Conservation (phyloP, 129 eudicot genomes). For the Flaveria sonorensis region DNA sequence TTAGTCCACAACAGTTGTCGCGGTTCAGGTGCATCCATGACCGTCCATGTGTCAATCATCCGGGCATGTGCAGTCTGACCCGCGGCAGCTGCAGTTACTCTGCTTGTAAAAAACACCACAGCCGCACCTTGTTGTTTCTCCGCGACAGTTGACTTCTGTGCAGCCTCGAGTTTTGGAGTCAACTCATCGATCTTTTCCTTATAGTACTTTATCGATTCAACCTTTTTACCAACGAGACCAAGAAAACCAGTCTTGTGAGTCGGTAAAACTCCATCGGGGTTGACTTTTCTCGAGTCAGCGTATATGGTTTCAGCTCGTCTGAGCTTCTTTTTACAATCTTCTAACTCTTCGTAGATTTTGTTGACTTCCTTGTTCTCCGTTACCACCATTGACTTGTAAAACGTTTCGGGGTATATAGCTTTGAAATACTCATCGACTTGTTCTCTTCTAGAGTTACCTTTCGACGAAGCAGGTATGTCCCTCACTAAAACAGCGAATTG, state of each 20-base stretch:
- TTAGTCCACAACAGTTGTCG: conserved; percentile 75
- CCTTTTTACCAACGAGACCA: conserved; percentile 72
- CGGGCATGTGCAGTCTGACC: conserved; percentile 73
- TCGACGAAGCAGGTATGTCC: conserved; percentile 62
- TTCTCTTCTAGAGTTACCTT: conserved; percentile 54
- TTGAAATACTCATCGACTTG: conserved; percentile 76
- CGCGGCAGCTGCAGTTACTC: conserved; percentile 81
- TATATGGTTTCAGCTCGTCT: conserved; percentile 66
- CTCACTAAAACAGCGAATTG: conserved; percentile 89
- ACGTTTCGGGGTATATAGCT: conserved; percentile 74
- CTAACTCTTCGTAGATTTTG: conserved; percentile 71
- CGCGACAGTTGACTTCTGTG: conserved; percentile 57
- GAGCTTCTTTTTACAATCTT: conserved; percentile 72
- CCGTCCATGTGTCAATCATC: conserved; percentile 85
- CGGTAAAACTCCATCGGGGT: conserved; percentile 58
- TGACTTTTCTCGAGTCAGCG: conserved; percentile 47
- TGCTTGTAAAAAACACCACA: conserved; percentile 59
- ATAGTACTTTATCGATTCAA: conserved; percentile 69
- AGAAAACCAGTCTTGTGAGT: conserved; percentile 63
- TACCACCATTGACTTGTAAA: conserved; percentile 69
- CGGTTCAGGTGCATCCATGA: conserved; percentile 76
- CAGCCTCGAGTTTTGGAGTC: conserved; percentile 70
- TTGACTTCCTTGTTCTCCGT: conserved; percentile 71
- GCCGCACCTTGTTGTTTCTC: conserved; percentile 78
- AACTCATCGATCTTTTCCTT: conserved; percentile 61